Percentiles rank a stretch among this genome's conserved stretches.
Conservation (phyloP, 106 monocot species). For the Posidonia australis region DNA sequence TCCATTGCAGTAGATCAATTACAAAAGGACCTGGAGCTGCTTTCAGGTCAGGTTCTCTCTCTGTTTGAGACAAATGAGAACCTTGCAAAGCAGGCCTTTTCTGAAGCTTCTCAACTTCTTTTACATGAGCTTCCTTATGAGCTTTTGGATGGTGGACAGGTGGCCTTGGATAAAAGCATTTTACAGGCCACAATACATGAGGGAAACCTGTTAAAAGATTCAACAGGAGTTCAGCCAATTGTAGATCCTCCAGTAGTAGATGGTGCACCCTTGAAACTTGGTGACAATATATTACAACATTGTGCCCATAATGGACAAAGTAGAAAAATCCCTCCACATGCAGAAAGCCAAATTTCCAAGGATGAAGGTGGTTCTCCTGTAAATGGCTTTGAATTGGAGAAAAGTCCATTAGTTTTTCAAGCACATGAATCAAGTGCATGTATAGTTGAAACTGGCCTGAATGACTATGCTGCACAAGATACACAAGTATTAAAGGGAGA, state of each 20-base stretch:
- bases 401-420: conserved; percentile 2
- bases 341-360: not conserved
- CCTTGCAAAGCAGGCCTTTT: conserved; percentile 66
- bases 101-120: conserved; percentile 39
- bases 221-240: conserved; percentile 14
- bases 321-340: not conserved
- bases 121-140: conserved; percentile 19
- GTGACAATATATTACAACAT: not conserved
- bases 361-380: not conserved
- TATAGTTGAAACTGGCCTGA: not conserved
- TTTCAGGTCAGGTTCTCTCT: conserved; percentile 90
- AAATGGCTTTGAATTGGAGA: conserved; percentile 12
- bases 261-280: conserved; percentile 12
- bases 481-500: conserved; percentile 4
- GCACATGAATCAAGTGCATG: not conserved
- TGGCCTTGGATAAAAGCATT: conserved; percentile 6
- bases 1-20: conserved; percentile 61
- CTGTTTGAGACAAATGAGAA: conserved; percentile 91
- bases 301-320: not conserved
- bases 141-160: conserved; percentile 4
- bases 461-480: not conserved
- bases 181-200: conserved; percentile 5
- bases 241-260: conserved; percentile 9
- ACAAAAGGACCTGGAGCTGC: conserved; percentile 87
- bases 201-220: not conserved